Percentiles rank a stretch among this genome's conserved stretches.
These are phyloP conservation scores for Periconia digitata DNA, from an alignment of 2,329 filamentous ascomycete genomes.

Conservation along the genomic window DNA sequence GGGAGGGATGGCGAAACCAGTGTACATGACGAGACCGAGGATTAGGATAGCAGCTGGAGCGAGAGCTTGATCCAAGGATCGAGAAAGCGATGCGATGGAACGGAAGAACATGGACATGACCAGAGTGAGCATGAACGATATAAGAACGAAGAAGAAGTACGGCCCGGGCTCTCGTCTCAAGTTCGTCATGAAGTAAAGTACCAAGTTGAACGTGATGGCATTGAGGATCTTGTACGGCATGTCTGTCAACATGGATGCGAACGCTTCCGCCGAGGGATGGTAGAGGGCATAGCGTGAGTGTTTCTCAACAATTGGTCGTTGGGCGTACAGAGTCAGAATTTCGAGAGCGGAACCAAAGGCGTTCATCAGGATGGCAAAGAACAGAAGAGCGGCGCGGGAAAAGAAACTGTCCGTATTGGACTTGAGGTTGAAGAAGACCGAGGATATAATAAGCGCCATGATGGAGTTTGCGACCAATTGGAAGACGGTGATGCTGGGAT, in stretches of 20 bases:
- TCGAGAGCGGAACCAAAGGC: conserved; percentile 80
- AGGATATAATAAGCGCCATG: conserved; percentile 76
- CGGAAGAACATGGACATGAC: conserved; percentile 87
- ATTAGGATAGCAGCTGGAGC: conserved; percentile 61
- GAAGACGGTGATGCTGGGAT: conserved; percentile 72
- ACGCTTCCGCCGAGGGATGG: conserved; percentile 85
- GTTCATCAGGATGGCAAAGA: conserved; percentile 86
- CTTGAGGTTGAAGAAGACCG: conserved; percentile 77
- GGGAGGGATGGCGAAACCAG: conserved; percentile 63
- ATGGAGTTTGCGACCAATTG: conserved; percentile 70
- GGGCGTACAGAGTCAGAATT: conserved; percentile 82
- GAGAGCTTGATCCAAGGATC: conserved; percentile 63
- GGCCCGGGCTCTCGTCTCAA: conserved; percentile 70
- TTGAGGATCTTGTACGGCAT: conserved; percentile 82
- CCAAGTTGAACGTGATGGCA: conserved; percentile 73
- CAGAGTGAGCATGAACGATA: conserved; percentile 72
- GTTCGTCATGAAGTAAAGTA: conserved; percentile 86
- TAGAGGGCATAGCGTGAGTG: conserved; percentile 85
- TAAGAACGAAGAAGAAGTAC: conserved; percentile 85
- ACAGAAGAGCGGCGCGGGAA: conserved; percentile 75
- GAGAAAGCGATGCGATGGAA: conserved; percentile 73
- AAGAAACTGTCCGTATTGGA: conserved; percentile 72
- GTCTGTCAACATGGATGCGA: conserved; percentile 82
- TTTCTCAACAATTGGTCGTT: conserved; percentile 91
- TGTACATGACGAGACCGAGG: conserved; percentile 66